These are phyloP conservation scores for Paracorniculantispora psalliotae DNA, from an alignment of 2,329 filamentous ascomycete genomes.

Conservation along the genomic window DNA sequence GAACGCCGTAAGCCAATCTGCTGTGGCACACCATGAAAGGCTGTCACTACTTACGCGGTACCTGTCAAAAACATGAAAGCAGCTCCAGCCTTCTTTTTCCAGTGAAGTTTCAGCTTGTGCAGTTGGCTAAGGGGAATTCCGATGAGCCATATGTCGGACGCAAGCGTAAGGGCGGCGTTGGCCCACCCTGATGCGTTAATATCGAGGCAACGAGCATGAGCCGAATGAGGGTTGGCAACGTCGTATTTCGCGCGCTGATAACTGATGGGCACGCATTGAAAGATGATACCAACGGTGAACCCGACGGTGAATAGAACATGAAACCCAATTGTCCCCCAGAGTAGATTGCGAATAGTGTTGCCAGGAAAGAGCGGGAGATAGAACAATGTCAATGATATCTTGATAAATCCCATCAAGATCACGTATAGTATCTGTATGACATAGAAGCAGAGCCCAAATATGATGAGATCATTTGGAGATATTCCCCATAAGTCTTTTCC, in stretches of 20 bases:
- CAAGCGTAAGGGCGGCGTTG: constrained; percentile 42
- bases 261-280: constrained; percentile 44
- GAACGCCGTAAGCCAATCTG: neutral
- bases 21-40: neutral
- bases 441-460: constrained; percentile 36
- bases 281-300: constrained; percentile 36
- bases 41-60: constrained; percentile 24
- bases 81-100: constrained; percentile 39
- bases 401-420: constrained; percentile 34
- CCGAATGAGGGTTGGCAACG: constrained; percentile 22
- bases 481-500: constrained; percentile 43
- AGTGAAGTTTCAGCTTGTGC: constrained; percentile 30
- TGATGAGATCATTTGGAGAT: constrained; percentile 31
- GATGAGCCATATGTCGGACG: constrained; percentile 42
- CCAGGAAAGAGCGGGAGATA: constrained; percentile 45
- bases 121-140: constrained; percentile 39
- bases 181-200: constrained; percentile 41
- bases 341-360: constrained; percentile 29
- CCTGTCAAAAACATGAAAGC: constrained; percentile 40
- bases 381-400: constrained; percentile 45
- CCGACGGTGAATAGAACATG: constrained; percentile 28
- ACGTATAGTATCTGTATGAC: constrained; percentile 37
- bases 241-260: constrained; percentile 47
- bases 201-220: constrained; percentile 40
- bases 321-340: constrained; percentile 32